A percentile compares a stretch with the other conserved stretches of the same genome.
Evolutionary conservation across 2,329 filamentous ascomycete genomes (phyloP).

Genomic region (Cladosporium sp.): DNA sequence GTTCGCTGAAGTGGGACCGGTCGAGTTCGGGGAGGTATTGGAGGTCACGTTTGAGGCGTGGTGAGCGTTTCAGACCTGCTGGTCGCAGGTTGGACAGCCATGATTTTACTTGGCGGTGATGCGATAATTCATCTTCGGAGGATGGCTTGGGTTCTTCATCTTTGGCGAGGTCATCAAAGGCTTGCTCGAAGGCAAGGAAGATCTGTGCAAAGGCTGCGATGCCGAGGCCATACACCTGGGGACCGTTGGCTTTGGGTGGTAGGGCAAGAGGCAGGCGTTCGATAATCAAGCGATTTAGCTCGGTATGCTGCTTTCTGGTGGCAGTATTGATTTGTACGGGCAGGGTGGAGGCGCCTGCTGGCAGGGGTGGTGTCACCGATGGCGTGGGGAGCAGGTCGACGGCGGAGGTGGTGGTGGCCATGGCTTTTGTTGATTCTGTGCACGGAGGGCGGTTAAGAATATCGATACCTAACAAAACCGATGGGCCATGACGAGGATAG

Average conservation of each 20-base stretch:
- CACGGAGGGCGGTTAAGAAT: neutral
- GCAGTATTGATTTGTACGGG: constrained; percentile 38
- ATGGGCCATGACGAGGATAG: neutral
- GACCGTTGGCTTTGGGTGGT: constrained; percentile 57
- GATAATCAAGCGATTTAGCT: constrained; percentile 67
- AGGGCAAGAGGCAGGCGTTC: constrained; percentile 65
- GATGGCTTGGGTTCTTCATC: neutral
- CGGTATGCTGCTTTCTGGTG: constrained; percentile 50
- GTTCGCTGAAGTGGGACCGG: constrained; percentile 18
- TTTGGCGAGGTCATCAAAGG: constrained; percentile 55
- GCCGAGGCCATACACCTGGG: constrained; percentile 61
- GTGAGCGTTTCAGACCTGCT: constrained; percentile 27
- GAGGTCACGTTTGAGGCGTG: constrained; percentile 29
- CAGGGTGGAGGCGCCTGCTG: neutral
- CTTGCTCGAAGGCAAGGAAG: constrained; percentile 65
- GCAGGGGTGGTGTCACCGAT: constrained; percentile 6
- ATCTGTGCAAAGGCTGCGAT: constrained; percentile 66
- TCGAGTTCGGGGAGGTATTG: constrained; percentile 21
- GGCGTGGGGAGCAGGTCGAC: constrained; percentile 10
- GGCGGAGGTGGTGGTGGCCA: constrained; percentile 8
- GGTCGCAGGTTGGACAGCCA: constrained; percentile 30
- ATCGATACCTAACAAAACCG: neutral
- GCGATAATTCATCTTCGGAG: constrained; percentile 7
- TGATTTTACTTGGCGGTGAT: constrained; percentile 18
- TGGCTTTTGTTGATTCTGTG: neutral